Conservation (phyloP, 2,329 filamentous ascomycete genomes). For the Colletotrichum navitas region DNA sequence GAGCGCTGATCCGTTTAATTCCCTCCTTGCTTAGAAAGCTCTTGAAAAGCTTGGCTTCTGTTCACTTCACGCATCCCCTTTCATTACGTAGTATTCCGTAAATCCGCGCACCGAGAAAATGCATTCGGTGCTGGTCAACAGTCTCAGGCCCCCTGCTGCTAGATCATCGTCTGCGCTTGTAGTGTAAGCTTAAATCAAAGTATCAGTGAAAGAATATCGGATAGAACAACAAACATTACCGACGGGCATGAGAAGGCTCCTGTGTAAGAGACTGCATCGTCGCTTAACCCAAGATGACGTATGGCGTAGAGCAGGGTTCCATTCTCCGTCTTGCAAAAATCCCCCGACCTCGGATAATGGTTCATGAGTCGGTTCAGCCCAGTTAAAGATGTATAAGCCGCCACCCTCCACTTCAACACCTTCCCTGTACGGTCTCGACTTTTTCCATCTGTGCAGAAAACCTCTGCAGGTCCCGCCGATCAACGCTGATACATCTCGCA, state of each 20-base stretch:
- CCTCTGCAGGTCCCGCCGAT: constrained; percentile 12
- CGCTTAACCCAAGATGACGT: background rate
- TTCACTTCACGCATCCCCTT: background rate
- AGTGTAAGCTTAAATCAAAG: background rate
- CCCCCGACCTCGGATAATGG: background rate
- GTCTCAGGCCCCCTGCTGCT: background rate
- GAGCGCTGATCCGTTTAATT: background rate
- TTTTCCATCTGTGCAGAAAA: background rate
- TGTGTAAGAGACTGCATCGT: background rate
- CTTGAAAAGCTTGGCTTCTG: background rate
- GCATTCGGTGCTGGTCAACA: too few relatives aligned
- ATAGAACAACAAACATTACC: background rate
- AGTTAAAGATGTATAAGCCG: background rate
- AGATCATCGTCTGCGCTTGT: background rate
- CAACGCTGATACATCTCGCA: background rate
- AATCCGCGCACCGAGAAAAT: background rate
- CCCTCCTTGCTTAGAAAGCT: background rate
- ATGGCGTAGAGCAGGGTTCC: background rate
- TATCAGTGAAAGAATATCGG: too few relatives aligned
- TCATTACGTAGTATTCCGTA: background rate
- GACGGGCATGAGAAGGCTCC: background rate
- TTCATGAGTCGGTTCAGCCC: background rate
- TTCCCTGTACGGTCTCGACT: background rate
- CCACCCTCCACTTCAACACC: background rate
- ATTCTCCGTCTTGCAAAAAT: background rate